Evolutionary conservation across 352 stramenopile genomes (phyloP), one percentile per base, ranked within the genome.

Genomic region (Pythium rhizo-oryzae): DNA sequence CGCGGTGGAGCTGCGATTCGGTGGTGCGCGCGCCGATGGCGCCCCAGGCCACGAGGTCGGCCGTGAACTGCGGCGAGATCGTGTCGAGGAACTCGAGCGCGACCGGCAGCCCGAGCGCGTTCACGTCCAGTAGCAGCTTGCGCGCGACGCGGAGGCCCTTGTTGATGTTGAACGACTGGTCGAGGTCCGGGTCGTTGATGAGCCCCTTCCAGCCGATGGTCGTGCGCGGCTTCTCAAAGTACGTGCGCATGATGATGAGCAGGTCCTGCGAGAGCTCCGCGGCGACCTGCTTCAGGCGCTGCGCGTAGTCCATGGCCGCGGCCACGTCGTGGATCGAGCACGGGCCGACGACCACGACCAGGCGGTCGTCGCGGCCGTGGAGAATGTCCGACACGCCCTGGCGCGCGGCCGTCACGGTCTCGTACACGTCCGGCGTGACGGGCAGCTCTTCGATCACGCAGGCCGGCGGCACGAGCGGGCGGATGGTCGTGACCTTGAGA

Each of bases 81-180:
- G 87, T 92, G 69, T 93, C 85, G 25, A 95, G 65, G 61, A 93
- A 95, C 72, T 93, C 85, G 60, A 93, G 77, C 59, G 81, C 79
- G 21, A 93, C 85, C 5, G 86, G 86, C 0, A 96, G 77, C 8
- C 88, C 88, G 37, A 94, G 67, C 7, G 89, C 56, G 65, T 96
- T 96, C 4, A 96, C 78, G 58, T 94, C 86, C 44, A 94, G 79
- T 56, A 96, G 67, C 47, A 96, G 74, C 78, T 96, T 91, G 62
- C 88, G 85, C 23, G 86, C 86, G 30, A 94, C 77, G 59, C 87
- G 82, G 54, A 96, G 84, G 49, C 88, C 88, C 75, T 96, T 94
- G 77, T 96, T 96, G 69, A 96, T 96, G 56, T 94, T 92, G 70
- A 91, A 96, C 18, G 82, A 90, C 59, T 90, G 82, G 69, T 92